Conservation (phyloP, 257 asterid genomes). For the Ilex aquifolium region DNA sequence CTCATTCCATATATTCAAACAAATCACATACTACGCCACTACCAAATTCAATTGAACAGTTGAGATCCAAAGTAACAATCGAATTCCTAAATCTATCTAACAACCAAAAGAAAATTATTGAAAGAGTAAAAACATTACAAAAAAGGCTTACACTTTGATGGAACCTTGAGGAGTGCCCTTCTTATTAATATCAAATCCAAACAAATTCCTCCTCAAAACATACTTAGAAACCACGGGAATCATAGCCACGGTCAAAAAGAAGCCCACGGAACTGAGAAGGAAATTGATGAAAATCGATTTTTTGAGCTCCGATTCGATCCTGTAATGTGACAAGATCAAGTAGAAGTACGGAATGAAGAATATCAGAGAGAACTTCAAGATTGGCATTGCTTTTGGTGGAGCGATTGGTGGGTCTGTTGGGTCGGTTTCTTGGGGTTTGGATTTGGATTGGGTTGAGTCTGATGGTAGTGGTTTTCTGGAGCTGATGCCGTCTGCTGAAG, state of each 20-base stretch:
- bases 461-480: conserved; percentile 12
- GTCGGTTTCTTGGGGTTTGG: conserved; percentile 19
- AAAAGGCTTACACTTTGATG: conserved; percentile 68
- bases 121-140: background rate
- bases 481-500: conserved; percentile 25
- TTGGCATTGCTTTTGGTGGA: conserved; percentile 47
- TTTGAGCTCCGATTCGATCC: conserved; percentile 53
- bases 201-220: conserved; percentile 66
- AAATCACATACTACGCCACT: too few relatives aligned
- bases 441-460: conserved; percentile 19
- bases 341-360: conserved; percentile 62
- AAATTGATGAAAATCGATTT: conserved; percentile 59
- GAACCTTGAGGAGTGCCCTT: conserved; percentile 91
- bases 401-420: conserved; percentile 45
- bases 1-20: too few relatives aligned
- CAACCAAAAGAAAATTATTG: background rate
- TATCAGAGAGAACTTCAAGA: conserved; percentile 35
- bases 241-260: conserved; percentile 43
- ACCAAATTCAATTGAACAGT: too few relatives aligned
- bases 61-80: too few relatives aligned
- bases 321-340: conserved; percentile 50
- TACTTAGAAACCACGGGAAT: conserved; percentile 84
- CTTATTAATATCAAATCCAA: conserved; percentile 86
- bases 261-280: conserved; percentile 55
- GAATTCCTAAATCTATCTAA: too few relatives aligned